Percentiles rank a stretch among this genome's conserved stretches.
These are phyloP conservation scores for Eucalyptus regnans DNA, from an alignment of 345 rosid species.

Conservation along the genomic window DNA sequence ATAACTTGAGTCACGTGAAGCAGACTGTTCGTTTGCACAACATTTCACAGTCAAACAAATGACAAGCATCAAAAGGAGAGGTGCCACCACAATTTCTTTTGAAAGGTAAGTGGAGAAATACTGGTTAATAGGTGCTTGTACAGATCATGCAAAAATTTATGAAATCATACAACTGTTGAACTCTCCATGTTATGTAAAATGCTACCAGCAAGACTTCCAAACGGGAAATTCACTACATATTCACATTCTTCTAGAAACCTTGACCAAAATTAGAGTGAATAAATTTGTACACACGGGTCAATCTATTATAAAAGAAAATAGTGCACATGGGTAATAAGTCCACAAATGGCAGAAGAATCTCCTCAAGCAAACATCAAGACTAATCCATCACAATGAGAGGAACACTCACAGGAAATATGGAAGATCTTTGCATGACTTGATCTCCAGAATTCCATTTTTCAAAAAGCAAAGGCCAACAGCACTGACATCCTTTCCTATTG, in stretches of 20 bases:
- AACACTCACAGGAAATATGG: conserved; percentile 81
- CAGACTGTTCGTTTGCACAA: neutral
- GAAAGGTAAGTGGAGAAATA: neutral
- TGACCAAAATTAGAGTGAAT: neutral
- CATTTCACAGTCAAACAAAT: neutral
- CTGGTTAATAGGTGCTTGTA: neutral
- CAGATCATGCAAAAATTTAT: neutral
- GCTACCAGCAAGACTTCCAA: neutral
- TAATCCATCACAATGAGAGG: neutral
- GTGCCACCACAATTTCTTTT: neutral
- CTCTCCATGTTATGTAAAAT: neutral
- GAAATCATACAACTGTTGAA: neutral
- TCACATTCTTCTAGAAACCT: neutral
- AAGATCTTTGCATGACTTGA: conserved; percentile 74
- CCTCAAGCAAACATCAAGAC: neutral
- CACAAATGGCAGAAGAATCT: neutral
- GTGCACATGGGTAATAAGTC: neutral
- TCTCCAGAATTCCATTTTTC: conserved; percentile 60
- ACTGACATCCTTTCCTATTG: conserved; percentile 53
- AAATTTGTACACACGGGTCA: neutral
- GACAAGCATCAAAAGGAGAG: neutral
- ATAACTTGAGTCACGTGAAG: neutral
- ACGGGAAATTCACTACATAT: neutral
- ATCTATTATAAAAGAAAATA: neutral
- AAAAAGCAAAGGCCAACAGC: conserved; percentile 58